A percentile compares a stretch with the other conserved stretches of the same genome.
These are phyloP conservation scores for Meyerozyma carpophila DNA, from an alignment of 1,139 yeast species.

Conservation along the genomic window DNA sequence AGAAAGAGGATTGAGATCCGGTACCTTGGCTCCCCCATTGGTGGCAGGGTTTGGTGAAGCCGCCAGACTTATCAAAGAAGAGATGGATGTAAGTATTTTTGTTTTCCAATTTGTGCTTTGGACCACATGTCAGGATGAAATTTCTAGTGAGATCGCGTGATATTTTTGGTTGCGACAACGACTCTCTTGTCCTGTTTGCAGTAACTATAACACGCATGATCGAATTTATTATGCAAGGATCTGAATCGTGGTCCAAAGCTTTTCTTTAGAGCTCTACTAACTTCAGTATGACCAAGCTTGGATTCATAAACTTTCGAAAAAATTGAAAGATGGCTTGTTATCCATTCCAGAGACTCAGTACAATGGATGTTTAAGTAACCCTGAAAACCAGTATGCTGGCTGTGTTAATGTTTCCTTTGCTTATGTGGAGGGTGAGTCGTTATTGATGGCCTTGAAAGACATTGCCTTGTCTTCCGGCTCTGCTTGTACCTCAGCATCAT, in stretches of 20 bases:
- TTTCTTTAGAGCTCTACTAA: constrained; percentile 12
- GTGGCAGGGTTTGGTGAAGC: constrained; percentile 98
- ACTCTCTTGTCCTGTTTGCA: constrained; percentile 6
- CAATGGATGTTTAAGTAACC: constrained; percentile 68
- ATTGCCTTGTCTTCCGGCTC: constrained; percentile 95
- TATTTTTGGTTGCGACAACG: background rate
- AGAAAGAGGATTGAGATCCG: constrained; percentile 96
- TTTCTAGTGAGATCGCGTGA: background rate
- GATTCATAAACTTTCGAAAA: constrained; percentile 64
- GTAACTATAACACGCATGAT: constrained; percentile 5
- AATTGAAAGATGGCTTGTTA: constrained; percentile 67
- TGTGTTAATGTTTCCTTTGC: constrained; percentile 97
- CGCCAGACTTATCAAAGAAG: constrained; percentile 73
- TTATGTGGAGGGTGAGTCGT: constrained; percentile 95
- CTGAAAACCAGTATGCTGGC: constrained; percentile 68
- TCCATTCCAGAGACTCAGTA: constrained; percentile 82
- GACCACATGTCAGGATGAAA: background rate
- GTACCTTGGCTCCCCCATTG: constrained; percentile 93
- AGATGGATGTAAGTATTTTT: constrained; percentile 41
- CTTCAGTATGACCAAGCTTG: constrained; percentile 59
- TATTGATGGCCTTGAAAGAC: constrained; percentile 95
- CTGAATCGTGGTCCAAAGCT: constrained; percentile 8
- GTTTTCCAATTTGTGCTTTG: constrained; percentile 1
- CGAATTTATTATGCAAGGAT: constrained; percentile 17
- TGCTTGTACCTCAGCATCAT: constrained; percentile 98